phyloP scores from a whole-genome alignment of 2,329 filamentous ascomycete species.

The Penicillium decumbens region DNA sequence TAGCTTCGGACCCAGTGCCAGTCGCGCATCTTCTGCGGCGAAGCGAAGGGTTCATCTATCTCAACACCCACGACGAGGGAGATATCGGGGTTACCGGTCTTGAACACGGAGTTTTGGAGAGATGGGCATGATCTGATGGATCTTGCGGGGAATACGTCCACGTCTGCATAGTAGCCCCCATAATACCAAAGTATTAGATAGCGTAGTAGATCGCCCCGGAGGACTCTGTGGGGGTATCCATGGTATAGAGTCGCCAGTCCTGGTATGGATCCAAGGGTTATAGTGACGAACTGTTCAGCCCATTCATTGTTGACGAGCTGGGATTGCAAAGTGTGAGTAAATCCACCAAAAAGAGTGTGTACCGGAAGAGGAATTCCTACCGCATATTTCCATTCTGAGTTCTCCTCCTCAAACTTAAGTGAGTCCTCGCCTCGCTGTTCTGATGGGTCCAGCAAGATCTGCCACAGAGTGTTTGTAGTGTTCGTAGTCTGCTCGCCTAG shows the following conservation, averaged over 20 bases:
- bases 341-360: not conserved
- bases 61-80: slow-evolving; percentile 34
- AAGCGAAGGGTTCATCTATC: slow-evolving; percentile 36
- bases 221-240: slow-evolving; percentile 44
- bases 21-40: slow-evolving; percentile 25
- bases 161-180: slow-evolving; percentile 36
- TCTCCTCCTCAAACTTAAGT: slow-evolving; percentile 23
- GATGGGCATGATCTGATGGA: slow-evolving; percentile 30
- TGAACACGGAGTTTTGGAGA: slow-evolving; percentile 18
- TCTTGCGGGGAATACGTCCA: slow-evolving; percentile 28
- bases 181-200: slow-evolving; percentile 37
- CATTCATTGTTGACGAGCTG: slow-evolving; percentile 27
- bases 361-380: slow-evolving; percentile 10
- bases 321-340: not conserved
- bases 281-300: slow-evolving; percentile 26
- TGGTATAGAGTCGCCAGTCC: slow-evolving; percentile 26
- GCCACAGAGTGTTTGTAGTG: slow-evolving; percentile 27
- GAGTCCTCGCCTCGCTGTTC: slow-evolving; percentile 24
- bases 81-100: slow-evolving; percentile 18
- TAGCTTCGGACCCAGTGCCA: slow-evolving; percentile 37
- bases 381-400: slow-evolving; percentile 27
- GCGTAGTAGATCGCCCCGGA: slow-evolving; percentile 48
- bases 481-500: slow-evolving; percentile 4
- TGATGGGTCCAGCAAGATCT: slow-evolving; percentile 23
- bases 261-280: slow-evolving; percentile 24